These are phyloP conservation scores for Nidularia pulvinata DNA, from an alignment of 768 basidiomycete species.

Conservation along the genomic window DNA sequence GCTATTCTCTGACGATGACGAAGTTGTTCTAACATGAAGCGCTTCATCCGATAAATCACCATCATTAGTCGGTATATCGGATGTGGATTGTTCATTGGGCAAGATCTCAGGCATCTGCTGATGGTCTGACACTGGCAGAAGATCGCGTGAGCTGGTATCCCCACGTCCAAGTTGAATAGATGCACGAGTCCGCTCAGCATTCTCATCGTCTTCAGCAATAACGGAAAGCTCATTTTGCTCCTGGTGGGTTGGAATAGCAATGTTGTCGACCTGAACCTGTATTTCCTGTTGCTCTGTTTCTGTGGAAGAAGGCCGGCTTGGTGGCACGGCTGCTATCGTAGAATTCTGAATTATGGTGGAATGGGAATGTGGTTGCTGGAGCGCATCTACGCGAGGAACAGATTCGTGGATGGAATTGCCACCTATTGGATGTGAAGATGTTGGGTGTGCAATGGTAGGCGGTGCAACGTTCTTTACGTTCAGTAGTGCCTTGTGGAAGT, in stretches of 20 bases:
- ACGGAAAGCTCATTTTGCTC: slow-evolving; percentile 57
- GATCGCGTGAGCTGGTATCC: too few relatives aligned
- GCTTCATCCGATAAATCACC: background rate
- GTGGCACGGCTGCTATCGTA: too few relatives aligned
- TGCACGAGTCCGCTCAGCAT: slow-evolving; percentile 34
- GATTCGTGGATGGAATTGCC: too few relatives aligned
- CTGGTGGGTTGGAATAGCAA: background rate
- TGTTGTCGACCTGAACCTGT: background rate
- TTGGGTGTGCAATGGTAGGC: too few relatives aligned
- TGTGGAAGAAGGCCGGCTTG: too few relatives aligned
- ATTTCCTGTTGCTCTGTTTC: background rate
- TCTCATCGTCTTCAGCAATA: slow-evolving; percentile 74
- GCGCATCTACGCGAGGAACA: too few relatives aligned
- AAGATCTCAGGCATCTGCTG: background rate
- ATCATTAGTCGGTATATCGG: background rate
- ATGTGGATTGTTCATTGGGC: too few relatives aligned
- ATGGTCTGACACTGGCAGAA: background rate
- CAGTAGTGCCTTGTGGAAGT: slow-evolving; percentile 44
- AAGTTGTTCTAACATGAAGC: slow-evolving; percentile 7
- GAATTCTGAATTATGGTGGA: too few relatives aligned
- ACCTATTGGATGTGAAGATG: too few relatives aligned
- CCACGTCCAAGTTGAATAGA: slow-evolving; percentile 13
- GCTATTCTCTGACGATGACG: slow-evolving; percentile 28
- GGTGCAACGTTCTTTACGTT: slow-evolving; percentile 19
- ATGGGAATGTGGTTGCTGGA: too few relatives aligned